Conservation (phyloP, 306 rosid species). For the Ziziphus jujuba region DNA sequence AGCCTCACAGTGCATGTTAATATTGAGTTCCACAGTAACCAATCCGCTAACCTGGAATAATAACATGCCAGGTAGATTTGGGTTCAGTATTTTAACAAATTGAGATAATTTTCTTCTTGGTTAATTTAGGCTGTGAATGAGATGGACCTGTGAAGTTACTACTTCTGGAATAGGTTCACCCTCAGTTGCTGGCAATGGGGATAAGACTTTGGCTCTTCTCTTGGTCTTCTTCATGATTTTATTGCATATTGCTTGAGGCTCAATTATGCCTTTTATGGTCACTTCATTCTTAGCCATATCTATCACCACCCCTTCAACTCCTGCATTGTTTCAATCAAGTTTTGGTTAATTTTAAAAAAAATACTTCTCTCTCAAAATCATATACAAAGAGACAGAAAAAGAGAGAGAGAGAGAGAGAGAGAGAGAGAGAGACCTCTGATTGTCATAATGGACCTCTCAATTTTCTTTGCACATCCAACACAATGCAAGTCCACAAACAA, state of each 20-base stretch:
- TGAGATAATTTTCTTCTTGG: not conserved
- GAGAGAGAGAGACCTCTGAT: conserved; percentile 52
- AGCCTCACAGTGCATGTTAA: conserved; percentile 96
- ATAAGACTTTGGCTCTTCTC: conserved; percentile 59
- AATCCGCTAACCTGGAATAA: conserved; percentile 63
- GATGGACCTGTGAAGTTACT: conserved; percentile 68
- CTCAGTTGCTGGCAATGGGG: conserved; percentile 72
- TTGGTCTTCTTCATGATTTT: conserved; percentile 62
- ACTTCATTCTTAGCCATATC: conserved; percentile 79
- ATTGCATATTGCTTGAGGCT: conserved; percentile 70
- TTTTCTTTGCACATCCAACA: conserved; percentile 83
- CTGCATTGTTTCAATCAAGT: conserved; percentile 31
- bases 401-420: conserved; percentile 3
- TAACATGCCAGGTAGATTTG: not conserved
- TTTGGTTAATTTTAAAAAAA: not conserved
- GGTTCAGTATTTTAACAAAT: not conserved
- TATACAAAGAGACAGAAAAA: conserved; percentile 7
- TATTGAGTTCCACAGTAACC: conserved; percentile 75
- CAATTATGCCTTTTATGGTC: conserved; percentile 76
- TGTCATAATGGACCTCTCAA: conserved; percentile 63
- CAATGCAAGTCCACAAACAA: conserved; percentile 83
- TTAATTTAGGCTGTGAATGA: conserved; percentile 2
- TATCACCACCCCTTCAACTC: conserved; percentile 69
- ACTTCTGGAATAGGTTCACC: conserved; percentile 86
- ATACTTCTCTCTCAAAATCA: conserved; percentile 1